These are phyloP conservation scores for Teunomyces barrocoloradensis DNA, from an alignment of 805 yeast genomes.

Conservation along the genomic window DNA sequence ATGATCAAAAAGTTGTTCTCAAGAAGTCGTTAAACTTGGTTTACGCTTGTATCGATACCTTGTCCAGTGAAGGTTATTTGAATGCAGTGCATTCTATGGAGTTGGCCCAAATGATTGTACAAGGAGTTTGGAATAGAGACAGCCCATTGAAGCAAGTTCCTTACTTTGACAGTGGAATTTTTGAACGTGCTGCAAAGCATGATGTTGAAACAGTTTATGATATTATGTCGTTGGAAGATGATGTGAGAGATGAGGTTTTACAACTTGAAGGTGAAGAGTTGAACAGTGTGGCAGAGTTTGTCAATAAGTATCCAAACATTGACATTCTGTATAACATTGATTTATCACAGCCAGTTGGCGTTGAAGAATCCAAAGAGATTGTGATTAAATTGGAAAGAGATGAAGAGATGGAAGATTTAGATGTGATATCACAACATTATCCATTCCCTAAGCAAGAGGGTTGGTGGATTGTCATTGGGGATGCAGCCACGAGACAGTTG, in stretches of 20 bases:
- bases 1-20: constrained; percentile 57
- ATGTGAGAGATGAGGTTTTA: constrained; percentile 62
- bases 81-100: constrained; percentile 85
- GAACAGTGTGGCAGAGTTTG: constrained; percentile 76
- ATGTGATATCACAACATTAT: constrained; percentile 56
- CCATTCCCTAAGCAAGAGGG: constrained; percentile 62
- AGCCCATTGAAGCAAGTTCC: constrained; percentile 83
- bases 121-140: constrained; percentile 81
- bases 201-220: constrained; percentile 75
- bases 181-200: constrained; percentile 52
- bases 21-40: constrained; percentile 49
- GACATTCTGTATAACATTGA: constrained; percentile 61
- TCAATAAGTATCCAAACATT: constrained; percentile 84
- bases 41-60: constrained; percentile 67
- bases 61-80: constrained; percentile 77
- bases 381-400: constrained; percentile 59
- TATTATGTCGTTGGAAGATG: constrained; percentile 76
- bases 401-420: constrained; percentile 70
- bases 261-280: constrained; percentile 48
- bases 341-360: constrained; percentile 36
- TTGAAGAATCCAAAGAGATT: constrained; percentile 49
- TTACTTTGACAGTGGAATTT: constrained; percentile 47
- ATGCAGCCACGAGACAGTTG: constrained; percentile 53
- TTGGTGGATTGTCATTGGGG: constrained; percentile 92
- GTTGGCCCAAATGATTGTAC: constrained; percentile 81